These are phyloP conservation scores for Zasmidium cellare DNA, from an alignment of 2,329 filamentous ascomycete species.

Conservation along the genomic window DNA sequence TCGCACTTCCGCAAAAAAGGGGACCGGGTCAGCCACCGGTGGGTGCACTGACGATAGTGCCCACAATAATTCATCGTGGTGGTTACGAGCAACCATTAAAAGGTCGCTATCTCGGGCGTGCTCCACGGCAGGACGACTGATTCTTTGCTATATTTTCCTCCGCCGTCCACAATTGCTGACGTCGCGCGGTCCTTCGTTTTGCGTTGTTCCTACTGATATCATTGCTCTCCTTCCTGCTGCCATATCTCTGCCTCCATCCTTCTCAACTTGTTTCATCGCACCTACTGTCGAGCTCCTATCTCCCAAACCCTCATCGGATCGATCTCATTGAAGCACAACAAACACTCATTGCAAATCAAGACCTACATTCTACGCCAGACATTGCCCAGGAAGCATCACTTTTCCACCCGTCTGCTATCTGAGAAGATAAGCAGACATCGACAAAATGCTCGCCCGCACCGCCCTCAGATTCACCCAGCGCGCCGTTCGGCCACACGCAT, in stretches of 20 bases:
- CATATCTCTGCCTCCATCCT: not conserved
- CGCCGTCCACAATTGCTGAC: not conserved
- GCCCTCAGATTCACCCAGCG: constrained; percentile 18
- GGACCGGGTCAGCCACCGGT: not conserved
- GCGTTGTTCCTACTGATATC: not conserved
- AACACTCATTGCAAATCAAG: not conserved
- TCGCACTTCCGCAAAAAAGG: not conserved
- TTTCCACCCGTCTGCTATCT: not conserved
- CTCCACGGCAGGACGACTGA: not conserved
- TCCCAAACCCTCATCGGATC: not conserved
- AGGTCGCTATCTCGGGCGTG: not conserved
- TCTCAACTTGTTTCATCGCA: not conserved
- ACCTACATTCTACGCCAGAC: not conserved
- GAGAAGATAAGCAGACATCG: not conserved
- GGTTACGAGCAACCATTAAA: not conserved
- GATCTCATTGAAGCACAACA: not conserved
- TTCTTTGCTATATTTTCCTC: constrained; percentile 1
- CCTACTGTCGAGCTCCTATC: not conserved
- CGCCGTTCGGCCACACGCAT: constrained; percentile 13
- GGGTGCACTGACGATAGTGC: not conserved
- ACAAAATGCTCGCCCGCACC: constrained; percentile 23
- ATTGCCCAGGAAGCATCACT: not conserved
- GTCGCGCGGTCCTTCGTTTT: not conserved
- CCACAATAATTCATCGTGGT: not conserved
- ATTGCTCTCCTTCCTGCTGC: not conserved